phyloP scores from a whole-genome alignment of 2,329 filamentous ascomycete species.

The Monilinia vaccinii-corymbosi region DNA sequence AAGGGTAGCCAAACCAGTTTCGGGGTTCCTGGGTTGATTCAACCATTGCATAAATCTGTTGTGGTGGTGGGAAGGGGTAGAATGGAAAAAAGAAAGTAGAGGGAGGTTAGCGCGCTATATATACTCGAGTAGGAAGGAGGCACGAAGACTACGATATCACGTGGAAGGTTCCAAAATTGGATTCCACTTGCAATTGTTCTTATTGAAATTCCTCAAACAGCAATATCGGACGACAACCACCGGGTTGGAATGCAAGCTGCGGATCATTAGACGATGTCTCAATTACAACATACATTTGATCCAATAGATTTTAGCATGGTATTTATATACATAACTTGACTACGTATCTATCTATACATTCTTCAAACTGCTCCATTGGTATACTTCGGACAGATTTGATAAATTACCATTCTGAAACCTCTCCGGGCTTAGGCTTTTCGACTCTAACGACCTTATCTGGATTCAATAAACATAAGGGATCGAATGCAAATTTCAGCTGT shows the following conservation, averaged over 20 bases:
- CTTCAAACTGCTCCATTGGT: background rate
- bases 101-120: too few relatives aligned
- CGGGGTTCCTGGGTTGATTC: background rate
- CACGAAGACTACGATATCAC: background rate
- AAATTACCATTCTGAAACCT: slow-evolving; percentile 37
- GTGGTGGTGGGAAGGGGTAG: background rate
- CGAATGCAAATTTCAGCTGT: slow-evolving; percentile 71
- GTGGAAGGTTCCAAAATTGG: background rate
- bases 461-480: slow-evolving; percentile 60
- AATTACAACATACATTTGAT: background rate
- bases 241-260: background rate
- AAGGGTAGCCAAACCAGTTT: slow-evolving; percentile 20
- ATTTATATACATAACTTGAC: background rate
- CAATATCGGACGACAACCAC: background rate
- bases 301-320: background rate
- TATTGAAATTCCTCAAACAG: background rate
- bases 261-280: background rate
- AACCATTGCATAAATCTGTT: background rate
- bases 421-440: slow-evolving; percentile 42
- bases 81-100: background rate
- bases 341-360: background rate
- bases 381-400: background rate
- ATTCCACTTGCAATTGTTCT: too few relatives aligned
- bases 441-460: slow-evolving; percentile 60
- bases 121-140: too few relatives aligned